phyloP scores from a whole-genome alignment of 495 filamentous ascomycete species.

The Cenococcum geophilum region DNA sequence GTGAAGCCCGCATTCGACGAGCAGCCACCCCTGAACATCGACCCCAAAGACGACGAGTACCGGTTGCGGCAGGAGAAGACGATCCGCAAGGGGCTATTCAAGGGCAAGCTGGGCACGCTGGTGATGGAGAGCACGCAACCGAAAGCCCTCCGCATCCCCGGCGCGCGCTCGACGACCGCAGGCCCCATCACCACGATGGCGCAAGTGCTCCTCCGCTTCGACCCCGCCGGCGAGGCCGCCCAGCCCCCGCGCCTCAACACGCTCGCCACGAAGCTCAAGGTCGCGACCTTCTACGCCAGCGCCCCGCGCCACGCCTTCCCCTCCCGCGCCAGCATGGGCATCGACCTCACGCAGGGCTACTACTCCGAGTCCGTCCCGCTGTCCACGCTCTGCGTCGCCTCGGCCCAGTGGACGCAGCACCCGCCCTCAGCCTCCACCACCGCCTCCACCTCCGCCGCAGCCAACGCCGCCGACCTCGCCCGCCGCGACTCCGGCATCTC shows the following conservation, averaged over 20 bases:
- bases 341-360: constrained; percentile 51
- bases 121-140: constrained; percentile 71
- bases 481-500: constrained; percentile 59
- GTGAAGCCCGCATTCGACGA: constrained; percentile 71
- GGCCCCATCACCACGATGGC: constrained; percentile 49
- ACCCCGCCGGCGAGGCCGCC: constrained; percentile 53
- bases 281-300: constrained; percentile 65
- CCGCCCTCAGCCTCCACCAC: neutral
- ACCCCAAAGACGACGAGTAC: constrained; percentile 56
- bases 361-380: constrained; percentile 60
- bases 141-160: constrained; percentile 54
- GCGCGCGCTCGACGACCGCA: constrained; percentile 3
- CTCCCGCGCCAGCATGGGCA: constrained; percentile 42
- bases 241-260: constrained; percentile 62
- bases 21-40: constrained; percentile 66
- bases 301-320: constrained; percentile 47
- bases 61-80: constrained; percentile 66
- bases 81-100: constrained; percentile 71
- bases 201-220: constrained; percentile 66
- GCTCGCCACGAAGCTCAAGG: constrained; percentile 64
- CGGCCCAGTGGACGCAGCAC: constrained; percentile 61
- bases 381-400: constrained; percentile 57
- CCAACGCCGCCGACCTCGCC: no score
- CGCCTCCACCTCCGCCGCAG: no score
- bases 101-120: constrained; percentile 66